Conservation (phyloP, 78 protist species). For the Dictyostelium discoideum region dicty_2.7 NC_007088.5:6114501-6115000, state of each 20-base stretch:
- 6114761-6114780: too few relatives aligned
- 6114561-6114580: conserved; percentile 3
- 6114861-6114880: not conserved
- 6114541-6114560: conserved; percentile 6
- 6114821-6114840: not conserved
- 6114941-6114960: not conserved
- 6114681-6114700: not conserved
- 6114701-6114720: too few relatives aligned
- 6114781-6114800: not conserved
- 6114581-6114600: conserved; percentile 15
- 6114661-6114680: too few relatives aligned
- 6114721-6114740: too few relatives aligned
- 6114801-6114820: not conserved
- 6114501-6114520: conserved; percentile 27
- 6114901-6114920: not conserved
- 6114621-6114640: not conserved
- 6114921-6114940: too few relatives aligned
- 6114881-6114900: not conserved
- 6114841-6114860: too few relatives aligned
- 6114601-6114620: conserved; percentile 23
- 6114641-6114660: not conserved
- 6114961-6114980: too few relatives aligned
- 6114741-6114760: too few relatives aligned
- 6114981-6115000: too few relatives aligned
- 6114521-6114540: conserved; percentile 3